These are phyloP conservation scores for Lactarius deliciosus DNA, from an alignment of 768 basidiomycete species.

Conservation along the genomic window DNA sequence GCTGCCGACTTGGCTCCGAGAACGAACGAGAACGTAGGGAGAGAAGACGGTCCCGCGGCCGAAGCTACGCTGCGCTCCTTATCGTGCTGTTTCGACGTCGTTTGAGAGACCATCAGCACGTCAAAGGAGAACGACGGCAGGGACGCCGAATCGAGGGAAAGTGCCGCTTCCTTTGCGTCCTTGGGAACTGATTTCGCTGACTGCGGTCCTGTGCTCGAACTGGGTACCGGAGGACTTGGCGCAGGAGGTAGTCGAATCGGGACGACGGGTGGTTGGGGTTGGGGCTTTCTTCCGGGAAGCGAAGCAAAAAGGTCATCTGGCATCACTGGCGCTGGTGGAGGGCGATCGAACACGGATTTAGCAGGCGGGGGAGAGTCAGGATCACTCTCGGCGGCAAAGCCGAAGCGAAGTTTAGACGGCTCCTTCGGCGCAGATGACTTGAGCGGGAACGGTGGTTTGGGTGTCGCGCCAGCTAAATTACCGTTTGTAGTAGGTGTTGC, in stretches of 20 bases:
- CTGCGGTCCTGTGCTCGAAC: constrained; percentile 7
- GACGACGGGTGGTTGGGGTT: not conserved
- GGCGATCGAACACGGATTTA: constrained; percentile 6
- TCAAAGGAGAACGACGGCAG: constrained; percentile 49
- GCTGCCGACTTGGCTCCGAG: constrained; percentile 8
- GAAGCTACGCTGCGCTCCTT: constrained; percentile 18
- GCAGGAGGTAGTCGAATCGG: constrained; percentile 1
- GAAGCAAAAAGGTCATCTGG: not conserved
- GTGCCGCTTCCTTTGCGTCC: constrained; percentile 39
- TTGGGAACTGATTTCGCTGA: constrained; percentile 30
- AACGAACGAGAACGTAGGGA: constrained; percentile 48
- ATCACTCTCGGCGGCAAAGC: constrained; percentile 55
- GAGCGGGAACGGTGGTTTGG: constrained; percentile 34
- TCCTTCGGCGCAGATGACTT: constrained; percentile 67
- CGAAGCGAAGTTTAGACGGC: constrained; percentile 75
- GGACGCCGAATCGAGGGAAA: constrained; percentile 38
- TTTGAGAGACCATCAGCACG: constrained; percentile 30
- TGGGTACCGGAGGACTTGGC: constrained; percentile 1
- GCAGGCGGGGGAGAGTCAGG: constrained; percentile 19
- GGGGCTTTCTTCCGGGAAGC: not conserved
- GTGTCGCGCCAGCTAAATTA: constrained; percentile 30
- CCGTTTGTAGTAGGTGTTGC: constrained; percentile 27
- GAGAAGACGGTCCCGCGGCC: constrained; percentile 34
- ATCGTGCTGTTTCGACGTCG: constrained; percentile 2
- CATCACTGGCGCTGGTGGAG: not conserved